Evolutionary conservation across 1,284 basidiomycete genomes (phyloP), one percentile per base, ranked within the genome.

Genomic region (Ustilago esculenta): DNA sequence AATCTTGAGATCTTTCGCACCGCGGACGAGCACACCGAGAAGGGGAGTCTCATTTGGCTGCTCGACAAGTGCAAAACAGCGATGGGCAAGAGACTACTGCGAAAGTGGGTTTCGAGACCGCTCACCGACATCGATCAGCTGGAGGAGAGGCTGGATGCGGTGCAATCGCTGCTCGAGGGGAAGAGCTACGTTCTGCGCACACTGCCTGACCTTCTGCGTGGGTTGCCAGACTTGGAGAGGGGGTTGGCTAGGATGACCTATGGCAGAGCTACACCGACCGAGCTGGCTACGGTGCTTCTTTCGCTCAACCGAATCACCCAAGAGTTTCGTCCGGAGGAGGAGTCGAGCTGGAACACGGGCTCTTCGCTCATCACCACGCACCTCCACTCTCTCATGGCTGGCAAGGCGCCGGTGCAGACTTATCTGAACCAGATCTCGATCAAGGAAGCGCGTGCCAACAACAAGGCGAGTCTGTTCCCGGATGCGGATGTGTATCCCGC

Each of bases 171-270:
- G 41, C 79, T 85, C 82, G 53, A 89, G 84, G 49, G 86, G 10
- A 61, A 57, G 30, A 42, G 37, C 82, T 73, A 85, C 87, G 75
- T 83, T 33, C 63, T 85, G 50, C 82, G 88, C 30, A 87, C 86
- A 36, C 85, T 97, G 29, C 88, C 91, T 11, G 85, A 88, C 35
- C 82, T 90, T 11, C 70, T 81, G 1, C 55, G 65, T 7, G 66
- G 72, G 1, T 85, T 95, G 23, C 94, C 94, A 0, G 94, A 98
- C 80, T 87, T 98, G 33, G 90, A 92, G 1, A 90, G 88, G 72
- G 95, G 95, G 0, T 84, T 98, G 12, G 91, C 90, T 55, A 85
- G 92, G 25, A 90, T 98, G 44, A 92, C 94, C 75, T 95, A 96
- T 75, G 90, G 90, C 43, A 91, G 91, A 53, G 65, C 69, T n/a